Evolutionary conservation across 176 grass and related monocot genomes (phyloP).

Genomic region (Zoysia japonica): DNA sequence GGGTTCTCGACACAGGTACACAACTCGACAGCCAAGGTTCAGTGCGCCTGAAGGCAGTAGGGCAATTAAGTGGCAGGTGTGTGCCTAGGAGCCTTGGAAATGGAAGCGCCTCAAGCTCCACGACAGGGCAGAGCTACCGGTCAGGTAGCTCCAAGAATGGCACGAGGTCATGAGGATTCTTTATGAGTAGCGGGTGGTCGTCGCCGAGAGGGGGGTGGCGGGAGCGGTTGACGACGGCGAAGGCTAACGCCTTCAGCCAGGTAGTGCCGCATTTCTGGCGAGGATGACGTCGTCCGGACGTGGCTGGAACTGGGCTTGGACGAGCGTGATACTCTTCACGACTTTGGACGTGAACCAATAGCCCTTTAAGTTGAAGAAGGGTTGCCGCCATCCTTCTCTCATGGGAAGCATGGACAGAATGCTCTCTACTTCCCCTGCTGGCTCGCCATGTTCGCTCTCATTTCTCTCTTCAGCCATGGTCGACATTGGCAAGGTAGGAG

Average conservation of each 20-base stretch:
- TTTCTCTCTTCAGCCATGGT: not conserved
- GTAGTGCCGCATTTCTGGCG: conserved; percentile 43
- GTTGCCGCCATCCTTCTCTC: not conserved
- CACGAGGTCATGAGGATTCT: conserved; percentile 12
- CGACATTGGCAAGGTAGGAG: not conserved
- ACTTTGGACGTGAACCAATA: not conserved
- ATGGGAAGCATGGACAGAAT: not conserved
- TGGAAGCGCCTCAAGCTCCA: not conserved
- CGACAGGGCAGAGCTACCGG: not conserved
- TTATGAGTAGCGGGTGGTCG: not conserved
- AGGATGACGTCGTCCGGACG: conserved; percentile 14
- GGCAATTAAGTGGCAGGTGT: not conserved
- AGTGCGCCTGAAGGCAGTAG: not conserved
- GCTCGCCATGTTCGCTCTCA: not conserved
- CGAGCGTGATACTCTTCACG: not conserved
- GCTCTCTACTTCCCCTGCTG: not conserved
- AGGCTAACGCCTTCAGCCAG: conserved; percentile 47
- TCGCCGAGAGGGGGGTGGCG: not conserved
- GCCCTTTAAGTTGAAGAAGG: not conserved
- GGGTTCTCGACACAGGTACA: conserved; percentile 21
- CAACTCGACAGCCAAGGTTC: not conserved
- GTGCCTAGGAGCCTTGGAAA: not conserved
- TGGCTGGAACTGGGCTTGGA: conserved; percentile 19
- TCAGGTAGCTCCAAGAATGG: not conserved
- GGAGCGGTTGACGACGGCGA: not conserved